Conservation (phyloP, 2,329 filamentous ascomycete species). For the Stachybotrys chlorohalonatus region DNA sequence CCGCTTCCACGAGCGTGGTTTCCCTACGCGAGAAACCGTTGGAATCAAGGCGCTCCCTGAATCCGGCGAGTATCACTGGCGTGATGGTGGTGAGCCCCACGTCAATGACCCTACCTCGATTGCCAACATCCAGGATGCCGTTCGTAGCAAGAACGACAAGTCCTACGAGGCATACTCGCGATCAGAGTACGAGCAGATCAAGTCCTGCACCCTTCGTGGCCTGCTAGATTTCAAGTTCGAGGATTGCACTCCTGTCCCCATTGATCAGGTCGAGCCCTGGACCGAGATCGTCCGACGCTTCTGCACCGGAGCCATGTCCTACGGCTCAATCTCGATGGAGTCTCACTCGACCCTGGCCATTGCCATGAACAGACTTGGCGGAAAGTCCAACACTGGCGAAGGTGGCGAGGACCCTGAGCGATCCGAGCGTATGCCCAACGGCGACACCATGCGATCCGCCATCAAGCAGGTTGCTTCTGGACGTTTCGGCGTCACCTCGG, state of each 20-base stretch:
- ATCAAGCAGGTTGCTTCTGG: slow-evolving; percentile 98
- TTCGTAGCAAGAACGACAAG: slow-evolving; percentile 95
- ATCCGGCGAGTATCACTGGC: slow-evolving; percentile 97
- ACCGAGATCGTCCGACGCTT: slow-evolving; percentile 95
- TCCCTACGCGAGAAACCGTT: slow-evolving; percentile 69
- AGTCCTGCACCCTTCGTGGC: slow-evolving; percentile 88
- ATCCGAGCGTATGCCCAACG: slow-evolving; percentile 76
- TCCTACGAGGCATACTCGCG: slow-evolving; percentile 95
- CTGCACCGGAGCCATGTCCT: slow-evolving; percentile 97
- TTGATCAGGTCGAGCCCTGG: slow-evolving; percentile 97
- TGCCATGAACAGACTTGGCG: slow-evolving; percentile 92
- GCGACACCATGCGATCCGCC: slow-evolving; percentile 92
- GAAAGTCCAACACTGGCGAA: slow-evolving; percentile 96
- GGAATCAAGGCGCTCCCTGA: slow-evolving; percentile 75
- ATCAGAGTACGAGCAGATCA: slow-evolving; percentile 92
- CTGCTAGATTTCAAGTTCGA: slow-evolving; percentile 96
- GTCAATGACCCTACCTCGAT: slow-evolving; percentile 92
- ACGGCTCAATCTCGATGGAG: slow-evolving; percentile 97
- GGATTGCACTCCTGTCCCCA: slow-evolving; percentile 72
- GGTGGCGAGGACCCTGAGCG: slow-evolving; percentile 94
- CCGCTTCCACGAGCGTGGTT: slow-evolving; percentile 90
- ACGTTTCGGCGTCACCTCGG: slow-evolving; percentile 90
- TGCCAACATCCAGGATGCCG: slow-evolving; percentile 94
- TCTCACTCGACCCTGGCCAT: slow-evolving; percentile 92
- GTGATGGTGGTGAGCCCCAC: slow-evolving; percentile 89